Conservation (phyloP, 768 basidiomycete genomes). For the Candolleomyces aberdarensis region DNA sequence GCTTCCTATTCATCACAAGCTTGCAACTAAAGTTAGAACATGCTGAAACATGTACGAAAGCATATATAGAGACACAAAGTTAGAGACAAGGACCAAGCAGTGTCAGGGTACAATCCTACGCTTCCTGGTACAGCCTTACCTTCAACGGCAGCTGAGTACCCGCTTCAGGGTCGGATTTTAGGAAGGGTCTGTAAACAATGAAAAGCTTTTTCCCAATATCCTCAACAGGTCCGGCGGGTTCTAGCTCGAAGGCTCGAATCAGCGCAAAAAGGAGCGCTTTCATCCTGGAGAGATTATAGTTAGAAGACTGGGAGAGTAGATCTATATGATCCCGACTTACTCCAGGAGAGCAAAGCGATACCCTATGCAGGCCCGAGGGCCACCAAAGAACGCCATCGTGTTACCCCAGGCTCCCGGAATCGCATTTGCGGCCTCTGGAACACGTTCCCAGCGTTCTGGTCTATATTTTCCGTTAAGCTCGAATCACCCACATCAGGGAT, state of each 20-base stretch:
- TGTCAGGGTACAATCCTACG: neutral
- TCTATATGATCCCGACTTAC: slow-evolving; percentile 29
- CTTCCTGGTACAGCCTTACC: slow-evolving; percentile 14
- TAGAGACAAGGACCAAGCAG: too few species aligned
- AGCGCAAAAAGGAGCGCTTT: slow-evolving; percentile 44
- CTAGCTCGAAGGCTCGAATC: slow-evolving; percentile 51
- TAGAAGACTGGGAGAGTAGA: neutral
- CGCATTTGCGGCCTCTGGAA: slow-evolving; percentile 38
- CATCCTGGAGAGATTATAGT: slow-evolving; percentile 13
- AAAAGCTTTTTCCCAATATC: slow-evolving; percentile 37
- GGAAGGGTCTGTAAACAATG: slow-evolving; percentile 40
- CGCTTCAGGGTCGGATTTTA: slow-evolving; percentile 30
- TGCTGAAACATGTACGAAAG: too few species aligned
- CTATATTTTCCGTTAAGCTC: slow-evolving; percentile 24
- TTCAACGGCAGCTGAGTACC: slow-evolving; percentile 43
- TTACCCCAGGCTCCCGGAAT: slow-evolving; percentile 61
- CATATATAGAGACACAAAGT: too few species aligned
- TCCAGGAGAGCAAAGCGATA: slow-evolving; percentile 60
- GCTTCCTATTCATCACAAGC: too few species aligned
- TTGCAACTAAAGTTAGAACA: too few species aligned
- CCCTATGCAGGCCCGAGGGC: slow-evolving; percentile 62
- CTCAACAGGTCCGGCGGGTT: slow-evolving; percentile 45
- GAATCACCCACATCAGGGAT: too few species aligned
- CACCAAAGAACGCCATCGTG: slow-evolving; percentile 56
- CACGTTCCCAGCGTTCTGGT: slow-evolving; percentile 58